Evolutionary conservation across 345 rosid species (phyloP), one percentile per base, ranked within the genome.

Genomic region (Pelargonium nanum): DNA sequence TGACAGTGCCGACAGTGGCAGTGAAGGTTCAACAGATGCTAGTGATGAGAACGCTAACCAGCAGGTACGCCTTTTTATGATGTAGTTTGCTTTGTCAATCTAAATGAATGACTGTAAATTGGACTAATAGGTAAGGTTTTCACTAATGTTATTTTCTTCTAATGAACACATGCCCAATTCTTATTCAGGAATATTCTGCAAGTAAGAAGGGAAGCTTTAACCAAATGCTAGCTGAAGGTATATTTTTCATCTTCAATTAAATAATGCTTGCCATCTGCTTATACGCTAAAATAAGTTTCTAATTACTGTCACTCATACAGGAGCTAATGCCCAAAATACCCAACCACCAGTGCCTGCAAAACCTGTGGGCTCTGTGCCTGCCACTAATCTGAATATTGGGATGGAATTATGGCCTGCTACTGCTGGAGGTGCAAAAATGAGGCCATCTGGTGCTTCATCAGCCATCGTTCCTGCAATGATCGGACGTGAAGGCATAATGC

Each of bases 151-250:
- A 19, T 55, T 23, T 13, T 50, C 28, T 50, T 70, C 51, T 34
- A 19, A 32, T 28, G 51, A 54, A 59, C 16, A 19, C 19, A 23
- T 30, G n/a, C 24, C 60, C 53, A 23, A 25, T 52, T 58, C 55
- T 61, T 56, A 26, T 72, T 32, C 61, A 91, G 93, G 91, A 84
- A 20, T 75, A 63, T 66, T 70, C 76, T 53, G 80, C 76, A 32
- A 59, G 67, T 65, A 85, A 84, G 75, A 87, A 74, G 72, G 81
- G 93, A 64, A 80, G 84, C 68, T 85, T 85, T 64, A 72, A 85
- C 57, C 89, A 80, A 76, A 88, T 86, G 96, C 88, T 89, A 22
- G 85, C 88, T 3, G 93, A 87, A 79, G 97, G 96, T 91, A 81
- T 55, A 26, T 30, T 62, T 60, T 26, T 50, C 56, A 7, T 45